A percentile compares a stretch with the other conserved stretches of the same genome.
Evolutionary conservation across 768 basidiomycete species (phyloP).

Genomic region (Xanthoconium purpureum): DNA sequence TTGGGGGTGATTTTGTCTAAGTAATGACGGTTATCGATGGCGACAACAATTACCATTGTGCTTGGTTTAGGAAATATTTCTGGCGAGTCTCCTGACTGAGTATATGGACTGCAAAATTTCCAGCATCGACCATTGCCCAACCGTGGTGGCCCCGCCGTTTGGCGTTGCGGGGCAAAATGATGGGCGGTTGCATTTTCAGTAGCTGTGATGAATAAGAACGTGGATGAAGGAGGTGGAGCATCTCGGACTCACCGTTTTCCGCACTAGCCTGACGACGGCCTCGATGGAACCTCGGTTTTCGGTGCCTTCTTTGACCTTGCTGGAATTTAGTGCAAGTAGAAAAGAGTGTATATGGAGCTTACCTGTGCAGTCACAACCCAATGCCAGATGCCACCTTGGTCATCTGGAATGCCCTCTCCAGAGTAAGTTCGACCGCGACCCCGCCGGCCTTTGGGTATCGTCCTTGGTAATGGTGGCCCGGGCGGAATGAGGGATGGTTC

Average conservation of each 20-base stretch:
- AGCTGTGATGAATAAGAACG: conserved; percentile 42
- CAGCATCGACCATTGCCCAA: conserved; percentile 84
- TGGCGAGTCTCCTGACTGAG: conserved; percentile 62
- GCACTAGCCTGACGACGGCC: conserved; percentile 63
- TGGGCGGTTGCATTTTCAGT: conserved; percentile 52
- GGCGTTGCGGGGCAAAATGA: conserved; percentile 61
- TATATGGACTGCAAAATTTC: conserved; percentile 77
- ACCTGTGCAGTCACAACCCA: conserved; percentile 79
- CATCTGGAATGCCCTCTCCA: conserved; percentile 56
- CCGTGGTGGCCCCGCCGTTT: conserved; percentile 61
- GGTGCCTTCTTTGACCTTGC: conserved; percentile 79
- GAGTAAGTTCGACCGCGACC: conserved; percentile 64
- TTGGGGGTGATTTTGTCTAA: too few species aligned
- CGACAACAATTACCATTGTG: conserved; percentile 26
- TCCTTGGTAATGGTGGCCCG: conserved; percentile 59
- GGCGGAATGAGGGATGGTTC: conserved; percentile 47
- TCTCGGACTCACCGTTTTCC: conserved; percentile 58
- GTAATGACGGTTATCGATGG: too few species aligned
- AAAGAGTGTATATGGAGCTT: neutral
- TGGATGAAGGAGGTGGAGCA: neutral
- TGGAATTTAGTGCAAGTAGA: neutral
- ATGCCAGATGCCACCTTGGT: conserved; percentile 62
- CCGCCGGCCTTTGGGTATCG: conserved; percentile 58
- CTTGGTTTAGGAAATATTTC: conserved; percentile 54
- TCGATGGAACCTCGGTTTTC: conserved; percentile 78